Conservation (phyloP, 257 asterid genomes). For the Solanum chilense region DNA sequence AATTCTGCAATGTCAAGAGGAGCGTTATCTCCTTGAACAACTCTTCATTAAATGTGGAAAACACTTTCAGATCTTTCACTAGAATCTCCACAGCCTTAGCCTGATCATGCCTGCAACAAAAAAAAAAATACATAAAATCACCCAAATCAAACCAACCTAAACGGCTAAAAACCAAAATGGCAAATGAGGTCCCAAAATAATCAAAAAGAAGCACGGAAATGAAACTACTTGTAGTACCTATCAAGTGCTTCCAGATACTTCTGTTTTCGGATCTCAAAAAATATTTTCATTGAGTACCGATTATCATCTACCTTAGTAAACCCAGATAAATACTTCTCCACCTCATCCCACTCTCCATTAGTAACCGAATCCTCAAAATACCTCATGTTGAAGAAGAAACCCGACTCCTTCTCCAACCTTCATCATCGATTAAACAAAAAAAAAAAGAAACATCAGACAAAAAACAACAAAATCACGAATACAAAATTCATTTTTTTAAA, state of each 20-base stretch:
- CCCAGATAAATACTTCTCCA: constrained; percentile 46
- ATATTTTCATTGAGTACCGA: constrained; percentile 39
- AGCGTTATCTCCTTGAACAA: constrained; percentile 34
- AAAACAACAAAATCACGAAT: background rate
- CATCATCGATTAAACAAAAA: background rate
- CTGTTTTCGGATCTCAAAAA: constrained; percentile 53
- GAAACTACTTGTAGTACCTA: constrained; percentile 13
- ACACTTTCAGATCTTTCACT: constrained; percentile 38
- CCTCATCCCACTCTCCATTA: constrained; percentile 54
- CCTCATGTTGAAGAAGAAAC: constrained; percentile 47
- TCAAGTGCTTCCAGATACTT: constrained; percentile 61
- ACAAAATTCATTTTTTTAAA: background rate
- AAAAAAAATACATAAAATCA: background rate
- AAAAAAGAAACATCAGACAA: background rate
- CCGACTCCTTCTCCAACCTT: constrained; percentile 64
- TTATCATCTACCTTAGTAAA: constrained; percentile 54
- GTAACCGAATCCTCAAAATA: constrained; percentile 42
- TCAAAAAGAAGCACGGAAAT: background rate
- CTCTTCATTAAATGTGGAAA: constrained; percentile 29
- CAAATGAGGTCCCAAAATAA: background rate
- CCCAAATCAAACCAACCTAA: background rate
- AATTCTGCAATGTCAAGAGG: constrained; percentile 37
- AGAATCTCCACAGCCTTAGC: constrained; percentile 53
- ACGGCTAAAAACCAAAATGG: background rate
- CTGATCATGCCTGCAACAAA: constrained; percentile 30